Evolutionary conservation across 129 eudicot genomes (phyloP).

Genomic region (Flaveria trinervia): DNA sequence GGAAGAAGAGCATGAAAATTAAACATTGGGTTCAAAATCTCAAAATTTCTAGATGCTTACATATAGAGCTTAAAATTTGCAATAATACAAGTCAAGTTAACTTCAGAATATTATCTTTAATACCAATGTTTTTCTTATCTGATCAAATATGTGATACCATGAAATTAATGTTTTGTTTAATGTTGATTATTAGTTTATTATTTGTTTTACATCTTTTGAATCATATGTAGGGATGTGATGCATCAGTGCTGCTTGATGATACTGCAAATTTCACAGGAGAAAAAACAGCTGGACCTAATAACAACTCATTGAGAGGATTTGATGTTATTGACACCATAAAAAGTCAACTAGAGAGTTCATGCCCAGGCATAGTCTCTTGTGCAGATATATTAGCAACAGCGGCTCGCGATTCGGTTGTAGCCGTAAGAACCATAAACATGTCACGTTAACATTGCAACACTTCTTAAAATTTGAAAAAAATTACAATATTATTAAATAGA

Average conservation of each 20-base stretch:
- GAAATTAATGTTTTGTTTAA: neutral
- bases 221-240: constrained; percentile 56
- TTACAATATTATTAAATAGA: neutral
- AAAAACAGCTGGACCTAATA: constrained; percentile 45
- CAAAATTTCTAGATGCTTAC: too few species aligned
- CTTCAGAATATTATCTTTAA: too few species aligned
- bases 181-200: neutral
- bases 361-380: constrained; percentile 55
- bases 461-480: too few species aligned
- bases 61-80: too few species aligned
- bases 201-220: neutral
- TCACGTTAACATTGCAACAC: neutral
- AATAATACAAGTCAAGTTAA: too few species aligned
- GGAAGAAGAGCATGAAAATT: too few species aligned
- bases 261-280: constrained; percentile 51
- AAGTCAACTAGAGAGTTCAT: constrained; percentile 37
- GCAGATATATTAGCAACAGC: constrained; percentile 49
- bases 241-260: constrained; percentile 48
- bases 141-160: too few species aligned
- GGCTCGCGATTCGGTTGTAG: constrained; percentile 54
- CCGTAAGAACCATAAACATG: constrained; percentile 29
- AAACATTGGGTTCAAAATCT: too few species aligned
- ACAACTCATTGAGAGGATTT: constrained; percentile 51
- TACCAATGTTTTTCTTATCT: too few species aligned
- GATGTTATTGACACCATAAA: constrained; percentile 55